Percentiles rank a stretch among this genome's conserved stretches.
Conservation (phyloP, 352 stramenopile genomes). For the Globisporangium cystogenes region DNA sequence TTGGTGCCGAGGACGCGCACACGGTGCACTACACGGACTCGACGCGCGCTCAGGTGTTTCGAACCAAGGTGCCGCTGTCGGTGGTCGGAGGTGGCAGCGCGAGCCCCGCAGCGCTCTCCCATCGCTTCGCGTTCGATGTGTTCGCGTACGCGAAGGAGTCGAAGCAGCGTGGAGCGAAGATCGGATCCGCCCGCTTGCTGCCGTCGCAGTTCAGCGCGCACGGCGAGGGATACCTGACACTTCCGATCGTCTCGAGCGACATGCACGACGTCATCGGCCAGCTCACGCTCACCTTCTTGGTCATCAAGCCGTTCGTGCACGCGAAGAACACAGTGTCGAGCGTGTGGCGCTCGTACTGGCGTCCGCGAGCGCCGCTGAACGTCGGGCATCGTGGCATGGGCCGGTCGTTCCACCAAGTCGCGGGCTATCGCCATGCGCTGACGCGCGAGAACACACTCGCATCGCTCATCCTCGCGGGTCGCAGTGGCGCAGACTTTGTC, state of each 20-base stretch:
- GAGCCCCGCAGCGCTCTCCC: conserved; percentile 12
- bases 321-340: conserved; percentile 44
- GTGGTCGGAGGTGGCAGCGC: not conserved
- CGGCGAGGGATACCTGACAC: conserved; percentile 42
- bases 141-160: conserved; percentile 22
- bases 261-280: conserved; percentile 30
- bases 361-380: conserved; percentile 41
- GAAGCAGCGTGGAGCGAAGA: conserved; percentile 16
- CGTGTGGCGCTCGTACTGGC: conserved; percentile 68
- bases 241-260: conserved; percentile 42
- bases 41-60: conserved; percentile 45
- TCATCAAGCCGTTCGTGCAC: conserved; percentile 51
- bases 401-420: conserved; percentile 68
- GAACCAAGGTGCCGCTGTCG: conserved; percentile 29
- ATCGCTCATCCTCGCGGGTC: conserved; percentile 65
- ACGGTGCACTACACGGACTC: conserved; percentile 26
- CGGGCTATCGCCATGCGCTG: conserved; percentile 42
- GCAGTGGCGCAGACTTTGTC: conserved; percentile 69
- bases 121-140: conserved; percentile 33
- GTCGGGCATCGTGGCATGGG: conserved; percentile 76
- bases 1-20: not conserved
- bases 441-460: conserved; percentile 75
- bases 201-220: conserved; percentile 43
- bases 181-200: conserved; percentile 37
- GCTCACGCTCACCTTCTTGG: conserved; percentile 42